phyloP scores from a whole-genome alignment of 2,329 filamentous ascomycete genomes.

The Rasamsonia emersonii region DNA sequence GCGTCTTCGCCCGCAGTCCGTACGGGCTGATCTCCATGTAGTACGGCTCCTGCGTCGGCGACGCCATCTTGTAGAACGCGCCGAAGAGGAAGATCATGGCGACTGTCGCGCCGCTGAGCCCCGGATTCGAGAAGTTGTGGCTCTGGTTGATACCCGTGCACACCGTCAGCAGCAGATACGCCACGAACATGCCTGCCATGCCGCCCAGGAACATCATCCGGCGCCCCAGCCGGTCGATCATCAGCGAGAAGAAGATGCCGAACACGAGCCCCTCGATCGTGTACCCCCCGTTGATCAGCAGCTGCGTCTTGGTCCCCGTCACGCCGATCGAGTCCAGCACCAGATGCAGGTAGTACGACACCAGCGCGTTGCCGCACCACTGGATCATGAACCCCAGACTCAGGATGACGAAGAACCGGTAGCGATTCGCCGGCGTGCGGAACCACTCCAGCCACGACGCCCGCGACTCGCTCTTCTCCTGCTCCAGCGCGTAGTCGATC shows the following conservation, averaged over 20 bases:
- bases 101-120: slow-evolving; percentile 7
- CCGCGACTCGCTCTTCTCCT: slow-evolving; percentile 12
- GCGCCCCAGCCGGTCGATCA: slow-evolving; percentile 7
- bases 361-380: slow-evolving; percentile 32
- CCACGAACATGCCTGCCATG: slow-evolving; percentile 8
- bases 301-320: slow-evolving; percentile 23
- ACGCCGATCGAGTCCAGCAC: slow-evolving; percentile 32
- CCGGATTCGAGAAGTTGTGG: slow-evolving; percentile 5
- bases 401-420: slow-evolving; percentile 32
- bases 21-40: slow-evolving; percentile 8
- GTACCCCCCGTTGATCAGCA: slow-evolving; percentile 26
- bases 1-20: slow-evolving; percentile 8
- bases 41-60: slow-evolving; percentile 6
- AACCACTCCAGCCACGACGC: slow-evolving; percentile 16
- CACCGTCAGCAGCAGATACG: slow-evolving; percentile 10
- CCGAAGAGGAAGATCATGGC: slow-evolving; percentile 11
- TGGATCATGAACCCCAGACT: slow-evolving; percentile 29
- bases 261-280: slow-evolving; percentile 8
- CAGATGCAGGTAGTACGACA: slow-evolving; percentile 28
- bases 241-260: slow-evolving; percentile 3
- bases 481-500: neutral
- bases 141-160: slow-evolving; percentile 8
- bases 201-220: slow-evolving; percentile 8
- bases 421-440: slow-evolving; percentile 26
- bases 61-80: slow-evolving; percentile 9